Base-by-base conservation (phyloP, 345 rosid genomes). In the Eucalyptus fibrosa region DNA sequence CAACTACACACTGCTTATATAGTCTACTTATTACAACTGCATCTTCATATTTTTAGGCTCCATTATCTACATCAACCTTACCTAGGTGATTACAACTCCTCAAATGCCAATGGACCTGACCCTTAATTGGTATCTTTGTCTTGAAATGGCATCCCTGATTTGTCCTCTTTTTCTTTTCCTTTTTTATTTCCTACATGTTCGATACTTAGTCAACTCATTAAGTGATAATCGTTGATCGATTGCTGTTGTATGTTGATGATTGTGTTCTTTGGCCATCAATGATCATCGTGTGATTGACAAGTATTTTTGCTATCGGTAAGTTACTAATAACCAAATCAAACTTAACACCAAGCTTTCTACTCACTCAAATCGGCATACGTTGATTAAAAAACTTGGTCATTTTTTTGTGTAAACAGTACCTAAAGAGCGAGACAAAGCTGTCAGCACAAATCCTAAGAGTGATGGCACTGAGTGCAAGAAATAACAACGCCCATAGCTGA, bases 191-290 rank as follows among this genome's bases (percentile, higher is more conserved):
- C 3, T 60, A 12, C 0, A 0, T 26, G n/a, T 60, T 60, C 32
- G 0, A 26, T 17, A 60, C 8, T 12, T 28, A 12, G n/a, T 28
- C 67, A 60, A 60, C 32, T 28, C 32, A 26, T 59, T 12, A 12
- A 60, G n/a, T 26, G 67, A 12, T 60, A 28, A 60, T 28, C 16
- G 0, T 4, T 7, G 7, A 60, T 60, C 8, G 1, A 60, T 26
- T 1, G 1, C 0, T 28, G 0, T 26, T 26, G 7, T 59, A 11
- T 24, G 67, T 59, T 28, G n/a, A 60, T 60, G 32, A 28, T 3
- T 28, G 16, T 26, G 16, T 3, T 28, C 67, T 12, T 60, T 0
- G 1, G 15, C 2, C 67, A 60, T 60, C 32, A 60, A 60, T 60
- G n/a, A 60, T 60, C 67, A 5, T 60, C 32, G 30, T 28, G n/a